Base-by-base conservation (phyloP, 495 filamentous ascomycete species). In the Annulohypoxylon nitens region DNA sequence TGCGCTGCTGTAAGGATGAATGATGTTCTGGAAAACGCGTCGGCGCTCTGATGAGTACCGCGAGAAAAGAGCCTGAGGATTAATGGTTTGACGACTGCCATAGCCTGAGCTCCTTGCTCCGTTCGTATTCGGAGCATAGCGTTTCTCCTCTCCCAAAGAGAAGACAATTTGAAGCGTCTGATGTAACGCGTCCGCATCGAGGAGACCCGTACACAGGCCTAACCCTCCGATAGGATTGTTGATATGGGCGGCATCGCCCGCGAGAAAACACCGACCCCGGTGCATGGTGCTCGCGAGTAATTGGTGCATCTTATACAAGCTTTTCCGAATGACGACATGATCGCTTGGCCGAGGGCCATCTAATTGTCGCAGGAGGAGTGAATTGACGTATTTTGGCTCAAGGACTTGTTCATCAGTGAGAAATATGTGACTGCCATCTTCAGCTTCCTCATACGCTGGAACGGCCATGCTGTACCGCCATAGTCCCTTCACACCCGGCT, bases 261-360 rank as follows among this genome's bases (percentile, higher is more conserved):
- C 64, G 34, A 67, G 64, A 11, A 67, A 67, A 9, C 64, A 67
- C 25, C 64, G 53, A 3, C 64, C 64, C 6, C 64, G 64, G 48
- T 67, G 64, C 64, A 67, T 67, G 2, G 64, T 67, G 25, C 64
- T 67, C 10, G 54, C 64, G 4, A 67, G 64, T 18, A 67, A 47
- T 26, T 67, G 64, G 34, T 67, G 64, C 64, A 67, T 67, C 20
- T 67, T 67, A 26, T 67, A 67, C n/a, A 67, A 18, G 39, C 64
- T 67, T 53, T 67, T 67, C 5, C 64, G 64, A 18, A 67, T 41
- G 41, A 67, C 64, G 0, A 59, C 54, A 8, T 67, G 64, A 8
- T 59, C 43, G 4, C 39, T 67, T 16, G 64, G 64, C 7, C 64
- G 54, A 11, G 64, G 64, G 10, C 64, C 64, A 41, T 67, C 64